These are phyloP conservation scores for Fusarium pininemorale DNA, from an alignment of 2,329 filamentous ascomycete genomes.

Conservation along the genomic window DNA sequence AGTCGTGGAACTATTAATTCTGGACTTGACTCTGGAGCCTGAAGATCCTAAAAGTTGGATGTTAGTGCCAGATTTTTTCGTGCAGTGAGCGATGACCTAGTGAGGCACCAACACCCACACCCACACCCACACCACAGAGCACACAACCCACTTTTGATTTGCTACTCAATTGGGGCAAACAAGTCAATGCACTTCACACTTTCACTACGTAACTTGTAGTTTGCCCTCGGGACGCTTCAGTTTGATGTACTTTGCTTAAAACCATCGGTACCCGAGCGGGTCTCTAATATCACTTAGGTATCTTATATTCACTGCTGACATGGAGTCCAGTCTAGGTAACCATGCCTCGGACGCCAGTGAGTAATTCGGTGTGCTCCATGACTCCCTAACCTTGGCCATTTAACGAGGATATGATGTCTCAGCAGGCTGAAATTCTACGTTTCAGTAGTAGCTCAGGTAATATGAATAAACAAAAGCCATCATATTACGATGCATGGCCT, in stretches of 20 bases:
- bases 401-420: neutral
- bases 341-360: neutral
- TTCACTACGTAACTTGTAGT: slow-evolving; percentile 19
- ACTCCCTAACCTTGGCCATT: neutral
- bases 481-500: neutral
- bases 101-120: slow-evolving; percentile 10
- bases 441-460: neutral
- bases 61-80: slow-evolving; percentile 48
- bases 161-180: neutral
- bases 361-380: neutral
- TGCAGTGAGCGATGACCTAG: slow-evolving; percentile 42
- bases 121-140: neutral
- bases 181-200: slow-evolving; percentile 7
- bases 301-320: slow-evolving; percentile 4
- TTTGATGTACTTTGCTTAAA: slow-evolving; percentile 5
- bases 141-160: slow-evolving; percentile 24
- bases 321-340: neutral
- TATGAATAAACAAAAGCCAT: neutral
- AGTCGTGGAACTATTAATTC: slow-evolving; percentile 33
- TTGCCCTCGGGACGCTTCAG: neutral
- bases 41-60: slow-evolving; percentile 44
- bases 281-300: neutral
- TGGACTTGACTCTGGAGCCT: slow-evolving; percentile 37
- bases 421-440: neutral
- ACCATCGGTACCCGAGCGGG: slow-evolving; percentile 24